Evolutionary conservation across 495 filamentous ascomycete species (phyloP), one percentile per base, ranked within the genome.

Genomic region (Margaritispora aquatica): DNA sequence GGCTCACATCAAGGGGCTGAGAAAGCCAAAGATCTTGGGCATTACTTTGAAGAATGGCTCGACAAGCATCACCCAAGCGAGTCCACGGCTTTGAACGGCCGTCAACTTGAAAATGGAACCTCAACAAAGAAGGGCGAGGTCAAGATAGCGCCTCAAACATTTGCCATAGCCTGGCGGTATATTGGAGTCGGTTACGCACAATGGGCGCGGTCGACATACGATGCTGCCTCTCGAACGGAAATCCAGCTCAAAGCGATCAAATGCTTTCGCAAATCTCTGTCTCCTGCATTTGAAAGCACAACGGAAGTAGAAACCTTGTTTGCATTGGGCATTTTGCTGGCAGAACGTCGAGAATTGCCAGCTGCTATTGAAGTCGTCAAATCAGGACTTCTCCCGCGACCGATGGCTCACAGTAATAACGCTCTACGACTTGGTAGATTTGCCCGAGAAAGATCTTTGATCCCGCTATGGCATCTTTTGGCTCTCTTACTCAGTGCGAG

Each of bases 401-500:
- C 56, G 17, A 58, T 68, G 10, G 1, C 20, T n/a, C 46, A 9
- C 15, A 23, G 9, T 69, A 46, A 21, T 0, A 74, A 71, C 9
- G 71, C 70, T 13, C 71, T 72, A 15, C 75, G 75, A 59, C 72
- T 71, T 70, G 58, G 60, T n/a, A 52, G 47, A 23, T 63, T 68
- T 59, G 46, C 55, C 24, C 48, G 69, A 66, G 77, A 87, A 72
- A 70, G 84, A 57, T 77, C 83, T 57, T 69, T 87, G 23, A 79
- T 89, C 19, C 82, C 86, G 2, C 55, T 90, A 17, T 95, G 94
- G 88, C 95, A 98, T 72, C 75, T 97, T 2, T 80, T 97, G 52
- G 85, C 89, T 1, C 74, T 97, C 34, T 74, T 97, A 26, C 77
- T 97, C 9, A 96, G 90, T 65, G 89, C 91, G 9, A 85, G 86